Base-by-base conservation (phyloP, 2,329 filamentous ascomycete species). In the Aspergillus tubingensis region DNA sequence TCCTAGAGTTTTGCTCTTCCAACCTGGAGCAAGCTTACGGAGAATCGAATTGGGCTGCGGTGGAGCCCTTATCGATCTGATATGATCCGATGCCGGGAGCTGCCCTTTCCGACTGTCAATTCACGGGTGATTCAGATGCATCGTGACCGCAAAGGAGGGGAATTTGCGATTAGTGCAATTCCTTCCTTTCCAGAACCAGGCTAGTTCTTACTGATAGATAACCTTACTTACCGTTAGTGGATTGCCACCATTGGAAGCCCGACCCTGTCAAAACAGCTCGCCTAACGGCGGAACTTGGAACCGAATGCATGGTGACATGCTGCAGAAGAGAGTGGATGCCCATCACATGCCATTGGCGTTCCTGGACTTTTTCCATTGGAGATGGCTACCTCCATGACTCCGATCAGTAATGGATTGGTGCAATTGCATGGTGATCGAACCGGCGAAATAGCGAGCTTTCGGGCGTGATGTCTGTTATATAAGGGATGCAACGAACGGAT, bases 21-120 rank as follows among this genome's bases (percentile, higher is more conserved):
- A 27, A 27, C 25, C 25, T 27, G 25, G 7, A 27, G 27, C 10
- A 30, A 30, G 27, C 27, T 5, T 0, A 36, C 11, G 32, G 32
- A 19, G 8, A 23, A 8, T 21, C 11, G 4, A 19, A 44, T 15
- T 44, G 19, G 5, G 23, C 25, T 25, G 25, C 8, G 25, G 23
- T 13, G 36, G 52, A 44, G 36, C 53, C 25, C 53, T 55, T 47
- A 55, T 55, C 53, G 47, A 55, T 55, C 53, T 44, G 39, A 55
- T 47, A 55, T 55, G 39, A 55, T 55, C 41, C 44, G 53, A 55
- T 47, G 53, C 8, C 53, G 53, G 53, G 39, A 50, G 17, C 36
- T 55, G 15, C 53, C 53, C 43, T 27, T 55, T 25, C 53, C 53
- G 53, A 41, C 21, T 55, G 53, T 23, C 19, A 41, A 23, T 30